These are phyloP conservation scores for Coniosporium apollinis DNA, from an alignment of 495 filamentous ascomycete genomes.

Conservation along the genomic window DNA sequence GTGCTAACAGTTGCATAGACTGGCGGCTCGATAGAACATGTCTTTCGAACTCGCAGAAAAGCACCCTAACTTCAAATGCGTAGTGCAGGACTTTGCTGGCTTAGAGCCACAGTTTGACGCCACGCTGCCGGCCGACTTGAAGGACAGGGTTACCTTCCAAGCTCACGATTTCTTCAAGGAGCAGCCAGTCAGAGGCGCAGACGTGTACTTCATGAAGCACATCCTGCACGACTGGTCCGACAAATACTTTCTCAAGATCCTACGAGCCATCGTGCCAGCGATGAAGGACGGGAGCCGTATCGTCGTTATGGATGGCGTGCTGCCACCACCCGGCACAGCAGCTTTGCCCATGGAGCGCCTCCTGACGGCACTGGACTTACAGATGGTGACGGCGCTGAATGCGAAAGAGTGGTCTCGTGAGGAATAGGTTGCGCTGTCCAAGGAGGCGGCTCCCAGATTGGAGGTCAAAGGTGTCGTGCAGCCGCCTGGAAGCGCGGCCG, in stretches of 20 bases:
- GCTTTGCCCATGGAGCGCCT: too few relatives aligned
- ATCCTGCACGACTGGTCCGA: slow-evolving; percentile 26
- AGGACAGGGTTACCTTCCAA: slow-evolving; percentile 18
- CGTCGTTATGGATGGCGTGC: slow-evolving; percentile 36
- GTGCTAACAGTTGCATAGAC: background rate
- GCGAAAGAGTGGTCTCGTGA: too few relatives aligned
- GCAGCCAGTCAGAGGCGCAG: slow-evolving; percentile 25
- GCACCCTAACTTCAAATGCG: background rate
- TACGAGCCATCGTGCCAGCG: slow-evolving; percentile 35
- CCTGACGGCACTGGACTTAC: too few relatives aligned
- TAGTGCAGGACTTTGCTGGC: slow-evolving; percentile 4
- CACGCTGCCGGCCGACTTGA: slow-evolving; percentile 1
- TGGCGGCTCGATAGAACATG: slow-evolving; percentile 6
- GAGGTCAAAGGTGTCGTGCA: too few relatives aligned
- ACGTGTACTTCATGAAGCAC: slow-evolving; percentile 26
- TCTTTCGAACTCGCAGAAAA: background rate
- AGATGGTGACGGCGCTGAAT: too few relatives aligned
- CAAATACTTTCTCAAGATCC: slow-evolving; percentile 36
- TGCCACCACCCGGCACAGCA: slow-evolving; percentile 12
- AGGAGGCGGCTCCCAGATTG: too few relatives aligned
- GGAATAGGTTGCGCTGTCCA: too few relatives aligned
- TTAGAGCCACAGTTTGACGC: background rate
- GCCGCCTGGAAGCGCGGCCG: too few relatives aligned
- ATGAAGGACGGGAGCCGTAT: slow-evolving; percentile 29
- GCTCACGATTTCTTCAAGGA: slow-evolving; percentile 26